A percentile compares a stretch with the other conserved stretches of the same genome.
phyloP scores from a whole-genome alignment of 768 basidiomycete genomes.

The Mycena leptocephala region DNA sequence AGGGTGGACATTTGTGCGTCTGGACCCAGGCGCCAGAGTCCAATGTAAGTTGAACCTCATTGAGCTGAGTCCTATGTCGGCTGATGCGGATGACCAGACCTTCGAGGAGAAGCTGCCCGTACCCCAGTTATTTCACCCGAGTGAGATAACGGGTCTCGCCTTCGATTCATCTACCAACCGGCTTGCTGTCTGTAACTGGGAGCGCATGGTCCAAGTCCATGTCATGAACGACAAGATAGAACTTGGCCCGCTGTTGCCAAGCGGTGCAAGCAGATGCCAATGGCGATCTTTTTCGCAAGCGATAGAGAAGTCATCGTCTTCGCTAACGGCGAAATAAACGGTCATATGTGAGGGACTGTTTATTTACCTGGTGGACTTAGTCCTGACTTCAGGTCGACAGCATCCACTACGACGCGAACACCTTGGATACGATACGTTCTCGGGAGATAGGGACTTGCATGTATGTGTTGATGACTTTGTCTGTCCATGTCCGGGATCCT shows the following conservation, averaged over 20 bases:
- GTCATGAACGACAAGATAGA: not conserved
- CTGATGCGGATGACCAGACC: not conserved
- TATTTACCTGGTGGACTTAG: no score
- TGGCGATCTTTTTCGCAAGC: not conserved
- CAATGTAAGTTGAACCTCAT: not conserved
- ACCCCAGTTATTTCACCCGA: constrained; percentile 13
- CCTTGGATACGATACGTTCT: not conserved
- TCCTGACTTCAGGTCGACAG: no score
- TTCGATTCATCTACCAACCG: constrained; percentile 36
- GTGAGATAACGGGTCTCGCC: constrained; percentile 34
- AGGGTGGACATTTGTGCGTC: constrained; percentile 18
- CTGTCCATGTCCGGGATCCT: not conserved
- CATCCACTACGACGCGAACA: not conserved
- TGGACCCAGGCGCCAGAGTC: constrained; percentile 11
- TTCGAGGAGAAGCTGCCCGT: constrained; percentile 30
- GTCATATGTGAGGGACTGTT: no score
- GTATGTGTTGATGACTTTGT: constrained; percentile 12
- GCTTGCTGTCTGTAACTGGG: constrained; percentile 32
- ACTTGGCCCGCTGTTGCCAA: not conserved
- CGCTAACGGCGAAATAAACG: no score
- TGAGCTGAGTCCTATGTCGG: not conserved
- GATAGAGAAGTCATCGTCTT: not conserved
- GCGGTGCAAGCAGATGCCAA: not conserved
- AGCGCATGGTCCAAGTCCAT: constrained; percentile 28
- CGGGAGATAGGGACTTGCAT: constrained; percentile 22